phyloP scores from a whole-genome alignment of 805 yeast genomes.

The Cyberlindnera veronae region DNA sequence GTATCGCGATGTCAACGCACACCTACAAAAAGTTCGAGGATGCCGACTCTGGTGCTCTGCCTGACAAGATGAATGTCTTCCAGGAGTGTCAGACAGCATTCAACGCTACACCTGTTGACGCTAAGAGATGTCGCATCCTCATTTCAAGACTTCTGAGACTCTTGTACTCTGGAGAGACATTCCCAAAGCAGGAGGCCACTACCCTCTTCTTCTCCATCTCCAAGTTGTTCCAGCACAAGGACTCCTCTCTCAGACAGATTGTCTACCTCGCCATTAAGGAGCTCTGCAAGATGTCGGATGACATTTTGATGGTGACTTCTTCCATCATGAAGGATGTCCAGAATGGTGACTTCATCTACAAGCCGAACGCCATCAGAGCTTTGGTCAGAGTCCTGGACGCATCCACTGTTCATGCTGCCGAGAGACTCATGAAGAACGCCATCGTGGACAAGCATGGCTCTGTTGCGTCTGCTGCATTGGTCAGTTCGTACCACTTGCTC shows the following conservation, averaged over 20 bases:
- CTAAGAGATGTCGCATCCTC: constrained; percentile 79
- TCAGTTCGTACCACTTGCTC: constrained; percentile 83
- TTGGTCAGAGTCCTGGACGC: constrained; percentile 86
- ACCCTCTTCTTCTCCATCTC: constrained; percentile 90
- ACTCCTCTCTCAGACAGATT: constrained; percentile 82
- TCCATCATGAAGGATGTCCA: constrained; percentile 98
- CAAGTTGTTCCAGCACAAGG: constrained; percentile 90
- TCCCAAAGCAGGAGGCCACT: constrained; percentile 88
- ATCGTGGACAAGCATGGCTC: constrained; percentile 88
- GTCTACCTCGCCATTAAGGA: constrained; percentile 94
- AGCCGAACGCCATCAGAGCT: constrained; percentile 94
- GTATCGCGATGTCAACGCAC: constrained; percentile 64
- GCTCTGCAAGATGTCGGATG: constrained; percentile 77
- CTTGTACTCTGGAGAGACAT: constrained; percentile 80
- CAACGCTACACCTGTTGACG: constrained; percentile 85
- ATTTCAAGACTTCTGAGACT: constrained; percentile 81
- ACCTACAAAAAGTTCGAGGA: constrained; percentile 84
- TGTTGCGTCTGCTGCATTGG: constrained; percentile 90
- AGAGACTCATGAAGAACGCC: constrained; percentile 86
- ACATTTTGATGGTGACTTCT: constrained; percentile 95
- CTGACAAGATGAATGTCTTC: constrained; percentile 96
- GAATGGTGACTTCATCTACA: constrained; percentile 77
- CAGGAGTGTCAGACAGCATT: constrained; percentile 93
- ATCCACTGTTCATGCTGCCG: constrained; percentile 88
- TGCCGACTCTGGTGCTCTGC: constrained; percentile 58